Evolutionary conservation across 352 stramenopile genomes (phyloP).

Genomic region (Phytophthora vignae): DNA sequence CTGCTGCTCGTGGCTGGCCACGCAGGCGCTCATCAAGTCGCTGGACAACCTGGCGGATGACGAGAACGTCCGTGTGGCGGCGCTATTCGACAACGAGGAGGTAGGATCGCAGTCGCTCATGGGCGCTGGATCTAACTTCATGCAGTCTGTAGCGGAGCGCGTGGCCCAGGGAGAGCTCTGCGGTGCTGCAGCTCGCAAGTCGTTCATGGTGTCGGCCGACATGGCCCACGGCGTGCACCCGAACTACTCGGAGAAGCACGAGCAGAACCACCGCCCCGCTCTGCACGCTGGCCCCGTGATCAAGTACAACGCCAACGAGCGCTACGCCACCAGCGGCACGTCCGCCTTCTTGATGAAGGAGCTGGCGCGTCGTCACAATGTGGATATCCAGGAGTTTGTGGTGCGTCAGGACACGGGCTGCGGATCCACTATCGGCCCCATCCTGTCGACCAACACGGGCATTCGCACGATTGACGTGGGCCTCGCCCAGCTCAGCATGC

Average conservation of each 20-base stretch:
- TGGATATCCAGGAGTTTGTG: slow-evolving; percentile 96
- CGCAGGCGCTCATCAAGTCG: slow-evolving; percentile 86
- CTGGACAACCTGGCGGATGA: slow-evolving; percentile 75
- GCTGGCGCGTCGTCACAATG: slow-evolving; percentile 82
- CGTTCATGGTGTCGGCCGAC: slow-evolving; percentile 93
- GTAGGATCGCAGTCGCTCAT: slow-evolving; percentile 92
- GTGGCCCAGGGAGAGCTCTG: slow-evolving; percentile 69
- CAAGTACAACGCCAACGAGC: slow-evolving; percentile 98
- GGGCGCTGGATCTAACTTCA: slow-evolving; percentile 86
- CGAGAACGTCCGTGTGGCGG: slow-evolving; percentile 91
- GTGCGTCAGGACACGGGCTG: slow-evolving; percentile 97
- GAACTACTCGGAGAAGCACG: slow-evolving; percentile 97
- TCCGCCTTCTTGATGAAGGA: slow-evolving; percentile 95
- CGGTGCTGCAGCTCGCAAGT: slow-evolving; percentile 67
- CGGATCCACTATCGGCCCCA: slow-evolving; percentile 97
- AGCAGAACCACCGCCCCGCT: slow-evolving; percentile 92
- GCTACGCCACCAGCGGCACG: slow-evolving; percentile 96
- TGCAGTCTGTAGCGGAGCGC: slow-evolving; percentile 70
- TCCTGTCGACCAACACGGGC: slow-evolving; percentile 94
- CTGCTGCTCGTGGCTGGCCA: slow-evolving; percentile 94
- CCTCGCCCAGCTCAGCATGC: slow-evolving; percentile 97
- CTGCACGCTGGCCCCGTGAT: slow-evolving; percentile 97
- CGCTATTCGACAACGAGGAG: slow-evolving; percentile 99
- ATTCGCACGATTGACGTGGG: slow-evolving; percentile 98
- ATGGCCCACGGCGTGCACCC: slow-evolving; percentile 98